Conservation (phyloP, 345 rosid genomes). For the Eucalyptus dawsonii region DNA sequence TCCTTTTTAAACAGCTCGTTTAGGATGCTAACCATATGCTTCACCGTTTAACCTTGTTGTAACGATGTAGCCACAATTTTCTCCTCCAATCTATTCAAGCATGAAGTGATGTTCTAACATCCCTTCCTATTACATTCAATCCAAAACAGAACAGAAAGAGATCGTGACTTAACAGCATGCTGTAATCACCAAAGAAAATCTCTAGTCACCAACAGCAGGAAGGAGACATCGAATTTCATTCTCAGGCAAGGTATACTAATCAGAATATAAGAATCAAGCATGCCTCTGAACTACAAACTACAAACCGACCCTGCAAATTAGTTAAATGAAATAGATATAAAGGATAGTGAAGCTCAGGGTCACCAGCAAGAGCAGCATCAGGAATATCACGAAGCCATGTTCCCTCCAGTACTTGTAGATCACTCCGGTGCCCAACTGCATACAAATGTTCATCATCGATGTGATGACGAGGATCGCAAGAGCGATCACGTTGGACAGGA, state of each 20-base stretch:
- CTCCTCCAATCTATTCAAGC: not conserved
- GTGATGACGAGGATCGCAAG: slow-evolving; percentile 66
- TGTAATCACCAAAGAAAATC: not conserved
- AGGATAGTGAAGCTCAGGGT: not conserved
- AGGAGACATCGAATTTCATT: too few species aligned
- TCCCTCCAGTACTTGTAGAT: slow-evolving; percentile 50
- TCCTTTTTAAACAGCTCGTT: not conserved
- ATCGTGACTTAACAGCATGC: not conserved
- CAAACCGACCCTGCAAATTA: too few species aligned
- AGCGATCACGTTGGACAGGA: slow-evolving; percentile 45
- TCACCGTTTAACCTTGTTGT: too few species aligned
- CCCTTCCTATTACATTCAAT: too few species aligned
- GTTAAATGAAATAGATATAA: too few species aligned
- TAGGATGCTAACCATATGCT: too few species aligned
- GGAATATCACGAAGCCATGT: slow-evolving; percentile 37
- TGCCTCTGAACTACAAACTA: not conserved
- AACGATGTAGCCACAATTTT: too few species aligned
- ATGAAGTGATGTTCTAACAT: not conserved
- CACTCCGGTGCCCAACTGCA: slow-evolving; percentile 67
- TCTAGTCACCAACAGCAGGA: too few species aligned
- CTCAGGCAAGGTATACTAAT: not conserved
- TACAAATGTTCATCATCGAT: slow-evolving; percentile 51
- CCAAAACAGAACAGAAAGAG: too few species aligned
- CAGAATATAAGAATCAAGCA: too few species aligned
- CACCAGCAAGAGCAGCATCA: slow-evolving; percentile 42